Conservation (phyloP, 441 rosid species). For the Arabidopsis lyrata region DNA sequence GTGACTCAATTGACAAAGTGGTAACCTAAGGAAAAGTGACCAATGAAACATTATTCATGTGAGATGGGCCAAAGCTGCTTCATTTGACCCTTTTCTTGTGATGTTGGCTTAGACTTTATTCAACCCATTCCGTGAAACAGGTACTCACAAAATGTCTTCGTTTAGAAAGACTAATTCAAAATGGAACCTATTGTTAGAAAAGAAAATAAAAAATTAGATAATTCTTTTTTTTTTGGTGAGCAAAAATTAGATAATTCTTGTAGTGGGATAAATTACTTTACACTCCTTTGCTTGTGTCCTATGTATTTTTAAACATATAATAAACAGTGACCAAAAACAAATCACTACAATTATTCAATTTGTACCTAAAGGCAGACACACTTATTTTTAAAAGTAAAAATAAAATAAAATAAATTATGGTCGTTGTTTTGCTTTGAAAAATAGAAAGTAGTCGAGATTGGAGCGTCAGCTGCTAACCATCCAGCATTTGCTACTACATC, state of each 20-base stretch:
- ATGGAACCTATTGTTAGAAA: background rate
- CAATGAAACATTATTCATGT: constrained; percentile 33
- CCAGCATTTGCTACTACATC: background rate
- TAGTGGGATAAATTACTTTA: constrained; percentile 20
- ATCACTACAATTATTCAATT: constrained; percentile 12
- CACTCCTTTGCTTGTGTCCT: constrained; percentile 20
- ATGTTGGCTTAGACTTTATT: constrained; percentile 34
- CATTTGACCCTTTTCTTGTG: constrained; percentile 30
- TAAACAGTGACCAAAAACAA: background rate
- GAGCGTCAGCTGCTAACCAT: constrained; percentile 36
- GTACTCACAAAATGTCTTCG: constrained; percentile 4
- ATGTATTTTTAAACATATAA: background rate
- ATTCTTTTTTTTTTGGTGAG: too few relatives aligned
- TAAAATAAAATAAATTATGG: constrained; percentile 2
- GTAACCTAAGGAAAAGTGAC: background rate
- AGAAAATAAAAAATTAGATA: background rate
- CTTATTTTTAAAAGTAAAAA: too few relatives aligned
- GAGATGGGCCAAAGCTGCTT: constrained; percentile 29
- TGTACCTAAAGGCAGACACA: constrained; percentile 9
- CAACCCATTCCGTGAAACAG: constrained; percentile 38
- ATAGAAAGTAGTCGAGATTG: constrained; percentile 29
- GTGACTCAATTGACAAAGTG: constrained; percentile 24
- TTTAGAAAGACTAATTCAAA: background rate
- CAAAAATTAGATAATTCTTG: background rate
- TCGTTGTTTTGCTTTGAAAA: constrained; percentile 39